phyloP scores from a whole-genome alignment of 139 green algal genomes.

The Coelastrella sp. region DNA sequence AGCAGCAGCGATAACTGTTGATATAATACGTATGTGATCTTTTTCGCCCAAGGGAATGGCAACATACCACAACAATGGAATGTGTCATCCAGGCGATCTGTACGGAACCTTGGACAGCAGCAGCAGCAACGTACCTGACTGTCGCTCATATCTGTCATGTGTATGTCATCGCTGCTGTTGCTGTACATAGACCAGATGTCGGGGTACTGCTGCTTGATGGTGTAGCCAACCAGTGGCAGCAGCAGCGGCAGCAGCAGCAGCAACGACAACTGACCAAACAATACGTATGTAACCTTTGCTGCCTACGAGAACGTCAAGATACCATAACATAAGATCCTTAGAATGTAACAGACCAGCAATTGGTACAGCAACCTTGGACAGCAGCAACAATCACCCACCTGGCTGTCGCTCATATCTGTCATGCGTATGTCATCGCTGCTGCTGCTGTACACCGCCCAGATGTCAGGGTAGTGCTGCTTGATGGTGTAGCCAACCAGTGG shows the following conservation, averaged over 20 bases:
- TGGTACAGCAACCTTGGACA: too few relatives aligned
- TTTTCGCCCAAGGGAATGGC: neutral
- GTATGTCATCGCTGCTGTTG: neutral
- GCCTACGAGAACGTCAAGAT: too few relatives aligned
- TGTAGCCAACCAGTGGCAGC: slow-evolving; percentile 61
- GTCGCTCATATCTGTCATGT: neutral
- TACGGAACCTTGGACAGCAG: too few relatives aligned
- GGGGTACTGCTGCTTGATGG: slow-evolving; percentile 59
- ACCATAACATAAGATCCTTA: too few relatives aligned
- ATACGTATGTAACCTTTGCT: neutral
- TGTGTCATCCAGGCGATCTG: too few relatives aligned
- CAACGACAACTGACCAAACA: too few relatives aligned
- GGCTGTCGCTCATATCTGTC: neutral
- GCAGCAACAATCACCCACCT: neutral
- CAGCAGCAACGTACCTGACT: neutral
- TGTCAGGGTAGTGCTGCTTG: slow-evolving; percentile 55
- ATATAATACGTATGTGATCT: neutral
- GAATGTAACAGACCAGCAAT: too few relatives aligned
- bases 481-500: slow-evolving; percentile 65
- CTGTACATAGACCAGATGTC: slow-evolving; percentile 59
- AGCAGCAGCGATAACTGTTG: too few relatives aligned
- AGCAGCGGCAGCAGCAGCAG: slow-evolving; percentile 54
- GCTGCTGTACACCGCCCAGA: slow-evolving; percentile 57
- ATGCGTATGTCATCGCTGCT: neutral
- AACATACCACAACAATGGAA: too few relatives aligned